These are phyloP conservation scores for Fusarium praegraminearum DNA, from an alignment of 2,329 filamentous ascomycete genomes.

Conservation along the genomic window DNA sequence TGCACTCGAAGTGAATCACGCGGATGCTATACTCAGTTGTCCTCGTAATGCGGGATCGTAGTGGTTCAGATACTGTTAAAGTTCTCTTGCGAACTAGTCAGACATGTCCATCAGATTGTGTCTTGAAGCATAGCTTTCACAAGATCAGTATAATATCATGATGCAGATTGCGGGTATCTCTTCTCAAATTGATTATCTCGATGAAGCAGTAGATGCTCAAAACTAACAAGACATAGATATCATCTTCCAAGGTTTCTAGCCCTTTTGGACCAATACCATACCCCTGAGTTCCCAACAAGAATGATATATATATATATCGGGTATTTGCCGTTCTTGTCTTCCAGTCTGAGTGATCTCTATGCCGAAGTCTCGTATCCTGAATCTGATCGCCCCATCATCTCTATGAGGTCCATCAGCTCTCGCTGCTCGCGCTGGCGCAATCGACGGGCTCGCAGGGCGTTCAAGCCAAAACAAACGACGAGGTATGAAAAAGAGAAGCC, in stretches of 20 bases:
- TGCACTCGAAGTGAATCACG: not conserved
- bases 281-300: not conserved
- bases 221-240: not conserved
- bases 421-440: not conserved
- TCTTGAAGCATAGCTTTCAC: not conserved
- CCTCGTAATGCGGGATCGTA: no score
- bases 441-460: not conserved
- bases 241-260: not conserved
- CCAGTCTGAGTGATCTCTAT: not conserved
- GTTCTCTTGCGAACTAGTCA: not conserved
- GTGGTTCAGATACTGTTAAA: not conserved
- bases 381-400: not conserved
- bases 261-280: not conserved
- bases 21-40: not conserved
- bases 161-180: no score
- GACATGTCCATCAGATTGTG: not conserved
- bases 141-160: not conserved
- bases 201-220: not conserved
- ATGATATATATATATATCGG: not conserved
- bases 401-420: not conserved
- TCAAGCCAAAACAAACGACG: conserved; percentile 15
- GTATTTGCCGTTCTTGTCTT: not conserved
- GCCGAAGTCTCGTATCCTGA: not conserved
- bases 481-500: conserved; percentile 27
- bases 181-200: not conserved